A percentile compares a stretch with the other conserved stretches of the same genome.
These are phyloP conservation scores for Neofusicoccum laricinum DNA, from an alignment of 2,329 filamentous ascomycete species.

Conservation along the genomic window DNA sequence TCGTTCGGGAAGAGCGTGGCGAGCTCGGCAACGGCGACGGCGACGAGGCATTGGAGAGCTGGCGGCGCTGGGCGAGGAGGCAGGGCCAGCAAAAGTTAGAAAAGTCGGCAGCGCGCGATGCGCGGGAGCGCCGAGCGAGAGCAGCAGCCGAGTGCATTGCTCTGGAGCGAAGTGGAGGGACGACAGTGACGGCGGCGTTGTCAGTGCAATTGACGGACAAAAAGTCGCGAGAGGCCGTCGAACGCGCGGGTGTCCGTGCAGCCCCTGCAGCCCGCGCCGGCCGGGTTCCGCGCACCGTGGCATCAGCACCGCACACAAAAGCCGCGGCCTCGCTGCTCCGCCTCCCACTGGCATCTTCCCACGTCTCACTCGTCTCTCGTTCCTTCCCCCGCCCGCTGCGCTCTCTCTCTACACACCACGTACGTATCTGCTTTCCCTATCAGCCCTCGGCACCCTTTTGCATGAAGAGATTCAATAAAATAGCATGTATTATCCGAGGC, in stretches of 20 bases:
- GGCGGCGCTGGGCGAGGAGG: conserved; percentile 2
- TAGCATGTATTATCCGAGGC: conserved; percentile 52
- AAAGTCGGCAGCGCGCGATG: neutral
- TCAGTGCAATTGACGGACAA: neutral
- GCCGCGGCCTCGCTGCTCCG: neutral
- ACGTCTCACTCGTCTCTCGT: neutral
- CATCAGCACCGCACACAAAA: conserved; percentile 8
- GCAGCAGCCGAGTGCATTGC: neutral
- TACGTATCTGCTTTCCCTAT: neutral
- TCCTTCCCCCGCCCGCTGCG: neutral
- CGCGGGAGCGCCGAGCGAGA: neutral
- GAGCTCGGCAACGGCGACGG: neutral
- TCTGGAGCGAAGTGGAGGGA: neutral
- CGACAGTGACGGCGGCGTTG: neutral
- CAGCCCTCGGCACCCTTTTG: neutral
- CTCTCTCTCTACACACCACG: neutral
- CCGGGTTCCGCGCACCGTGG: neutral
- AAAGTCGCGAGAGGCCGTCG: conserved; percentile 5
- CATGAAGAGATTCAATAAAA: conserved; percentile 37
- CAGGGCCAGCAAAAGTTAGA: conserved; percentile 14
- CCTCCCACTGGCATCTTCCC: neutral
- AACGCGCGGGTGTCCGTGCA: neutral
- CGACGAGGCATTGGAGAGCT: neutral
- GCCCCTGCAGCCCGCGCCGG: neutral
- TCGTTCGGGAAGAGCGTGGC: neutral